Percentiles rank a stretch among this genome's conserved stretches.
phyloP scores from a whole-genome alignment of 192 early-diverging fungal genomes.

The Coemansia guatemalensis region DNA sequence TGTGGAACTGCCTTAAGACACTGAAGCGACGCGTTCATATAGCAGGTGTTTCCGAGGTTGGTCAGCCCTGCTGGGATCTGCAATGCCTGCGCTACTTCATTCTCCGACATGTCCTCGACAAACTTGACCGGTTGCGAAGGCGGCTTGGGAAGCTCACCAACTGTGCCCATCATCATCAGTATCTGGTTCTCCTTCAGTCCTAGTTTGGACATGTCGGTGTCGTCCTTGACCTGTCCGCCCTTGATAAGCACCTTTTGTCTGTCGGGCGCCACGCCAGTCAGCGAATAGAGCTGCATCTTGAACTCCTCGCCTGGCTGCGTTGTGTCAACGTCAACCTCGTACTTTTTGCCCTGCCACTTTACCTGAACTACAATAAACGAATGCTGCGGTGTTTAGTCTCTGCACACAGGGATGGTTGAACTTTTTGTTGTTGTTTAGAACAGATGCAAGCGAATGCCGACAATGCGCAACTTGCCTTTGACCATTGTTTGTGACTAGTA shows the following conservation, averaged over 20 bases:
- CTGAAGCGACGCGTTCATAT: constrained; percentile 91
- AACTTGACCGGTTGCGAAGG: constrained; percentile 72
- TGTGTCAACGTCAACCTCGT: constrained; percentile 72
- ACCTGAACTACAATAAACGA: constrained; percentile 62
- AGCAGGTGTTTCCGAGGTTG: constrained; percentile 93
- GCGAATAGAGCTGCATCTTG: constrained; percentile 85
- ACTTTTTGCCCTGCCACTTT: constrained; percentile 92
- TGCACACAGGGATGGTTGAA: neutral
- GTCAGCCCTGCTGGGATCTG: constrained; percentile 86
- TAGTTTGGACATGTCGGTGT: constrained; percentile 70
- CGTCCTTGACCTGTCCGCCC: constrained; percentile 91
- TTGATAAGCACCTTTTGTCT: constrained; percentile 95
- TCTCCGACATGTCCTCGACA: constrained; percentile 92
- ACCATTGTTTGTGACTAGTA: constrained; percentile 20
- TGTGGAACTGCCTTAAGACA: constrained; percentile 89
- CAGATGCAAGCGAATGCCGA: neutral
- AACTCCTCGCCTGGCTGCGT: constrained; percentile 74
- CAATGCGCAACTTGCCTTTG: constrained; percentile 22
- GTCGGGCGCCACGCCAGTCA: constrained; percentile 89
- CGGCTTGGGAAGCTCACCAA: constrained; percentile 86
- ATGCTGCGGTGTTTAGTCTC: neutral
- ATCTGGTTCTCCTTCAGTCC: constrained; percentile 69
- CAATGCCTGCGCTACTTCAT: constrained; percentile 81
- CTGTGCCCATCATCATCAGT: constrained; percentile 94
- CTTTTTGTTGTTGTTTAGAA: neutral